Evolutionary conservation across 164 flowering plant species (phyloP), one percentile per base, ranked within the genome.

Genomic region (Berberis vulgaris): DNA sequence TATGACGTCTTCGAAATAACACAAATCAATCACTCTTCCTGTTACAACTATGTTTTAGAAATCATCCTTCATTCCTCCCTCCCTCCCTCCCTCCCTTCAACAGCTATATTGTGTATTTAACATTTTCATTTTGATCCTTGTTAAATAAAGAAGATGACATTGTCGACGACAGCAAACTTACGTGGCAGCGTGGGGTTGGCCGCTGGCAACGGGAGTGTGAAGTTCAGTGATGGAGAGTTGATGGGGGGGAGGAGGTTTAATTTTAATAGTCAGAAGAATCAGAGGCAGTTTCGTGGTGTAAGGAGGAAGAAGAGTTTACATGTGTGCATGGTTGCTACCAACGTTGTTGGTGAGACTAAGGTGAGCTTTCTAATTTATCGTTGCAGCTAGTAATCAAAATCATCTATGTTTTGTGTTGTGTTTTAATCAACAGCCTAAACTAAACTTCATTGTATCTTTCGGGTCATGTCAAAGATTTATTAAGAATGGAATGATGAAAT

Each of bases 191-290:
- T 69, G 0, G 75, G 79, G 12, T 50, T 76, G 75, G 64, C 54
- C 0, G 76, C 77, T 64, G 74, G 79, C 57, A 77, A 65, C 4
- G 59, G 62, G 65, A 71, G 67, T 9, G 70, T 76, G 64, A 80
- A 71, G 76, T 86, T 80, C 70, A 43, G 84, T 54, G 76, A 78
- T 70, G 96, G 94, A 57, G 87, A 88, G 65, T 49, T 85, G 40
- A 88, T 88, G 97, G 95, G 97, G 67, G 74, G 71, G 76, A 80
- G 84, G 81, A 59, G 86, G 66, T 80, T 71, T 43, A 41, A 45
- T 9, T 0, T 50, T 52, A 43, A 40, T 59, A 3, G 26, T 40
- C 26, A 8, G 50, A 5, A 3, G 39, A 2, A 8, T 26, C 71
- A 55, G 59, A 69, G 5, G 40, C 54, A 57, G 12, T 0, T 3